These are phyloP conservation scores for Colletotrichum sublineola DNA, from an alignment of 2,329 filamentous ascomycete genomes.

Conservation along the genomic window DNA sequence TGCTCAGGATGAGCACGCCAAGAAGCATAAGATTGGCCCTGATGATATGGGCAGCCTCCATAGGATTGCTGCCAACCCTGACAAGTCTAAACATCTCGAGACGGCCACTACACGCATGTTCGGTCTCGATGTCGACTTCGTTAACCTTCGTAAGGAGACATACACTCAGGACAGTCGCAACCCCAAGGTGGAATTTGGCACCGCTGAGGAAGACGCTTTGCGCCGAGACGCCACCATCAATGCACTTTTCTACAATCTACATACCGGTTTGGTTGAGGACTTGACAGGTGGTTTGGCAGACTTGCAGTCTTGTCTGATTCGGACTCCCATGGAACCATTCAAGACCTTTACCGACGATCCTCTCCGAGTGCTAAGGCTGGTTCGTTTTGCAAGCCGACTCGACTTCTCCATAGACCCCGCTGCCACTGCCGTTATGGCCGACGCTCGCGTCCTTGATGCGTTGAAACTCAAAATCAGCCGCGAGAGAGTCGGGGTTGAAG, in stretches of 20 bases:
- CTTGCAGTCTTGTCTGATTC: conserved; percentile 78
- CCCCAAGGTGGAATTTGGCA: conserved; percentile 93
- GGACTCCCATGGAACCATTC: conserved; percentile 87
- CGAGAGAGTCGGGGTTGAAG: conserved; percentile 87
- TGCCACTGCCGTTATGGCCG: conserved; percentile 80
- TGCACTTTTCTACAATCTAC: conserved; percentile 94
- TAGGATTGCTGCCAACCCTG: conserved; percentile 91
- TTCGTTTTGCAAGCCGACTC: conserved; percentile 90
- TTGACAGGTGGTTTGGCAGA: conserved; percentile 85
- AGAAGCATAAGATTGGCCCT: conserved; percentile 69
- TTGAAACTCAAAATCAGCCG: conserved; percentile 91
- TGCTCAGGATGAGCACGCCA: conserved; percentile 68
- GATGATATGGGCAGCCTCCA: conserved; percentile 81
- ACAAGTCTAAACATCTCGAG: conserved; percentile 96
- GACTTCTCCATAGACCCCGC: conserved; percentile 81
- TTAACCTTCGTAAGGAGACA: conserved; percentile 92
- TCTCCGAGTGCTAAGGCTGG: conserved; percentile 84
- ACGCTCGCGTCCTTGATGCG: conserved; percentile 81
- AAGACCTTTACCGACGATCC: conserved; percentile 97
- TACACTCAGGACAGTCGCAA: conserved; percentile 92
- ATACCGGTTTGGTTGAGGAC: conserved; percentile 84
- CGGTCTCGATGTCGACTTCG: conserved; percentile 90
- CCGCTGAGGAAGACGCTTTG: conserved; percentile 88
- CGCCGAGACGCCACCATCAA: conserved; percentile 95
- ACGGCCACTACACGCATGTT: conserved; percentile 90